Percentiles rank a stretch among this genome's conserved stretches.
phyloP scores from a whole-genome alignment of 2,329 filamentous ascomycete species.

The Bipolaris victoriae region DNA sequence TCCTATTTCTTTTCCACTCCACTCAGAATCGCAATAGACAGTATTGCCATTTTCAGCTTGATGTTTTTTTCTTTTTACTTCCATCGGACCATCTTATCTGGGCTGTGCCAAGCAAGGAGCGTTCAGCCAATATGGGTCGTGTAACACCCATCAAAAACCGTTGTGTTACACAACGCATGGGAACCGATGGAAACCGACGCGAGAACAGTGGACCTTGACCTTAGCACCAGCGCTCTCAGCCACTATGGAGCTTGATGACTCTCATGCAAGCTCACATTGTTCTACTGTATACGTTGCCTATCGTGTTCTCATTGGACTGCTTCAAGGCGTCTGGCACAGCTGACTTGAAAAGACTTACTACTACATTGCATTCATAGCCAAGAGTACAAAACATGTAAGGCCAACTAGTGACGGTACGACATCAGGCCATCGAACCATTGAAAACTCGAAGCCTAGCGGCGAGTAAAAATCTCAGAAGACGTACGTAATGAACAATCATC shows the following conservation, averaged over 20 bases:
- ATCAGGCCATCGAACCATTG: conserved; percentile 3
- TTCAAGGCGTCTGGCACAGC: neutral
- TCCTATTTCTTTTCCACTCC: neutral
- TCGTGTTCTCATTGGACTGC: neutral
- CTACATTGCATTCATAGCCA: neutral
- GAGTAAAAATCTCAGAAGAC: neutral
- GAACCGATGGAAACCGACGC: neutral
- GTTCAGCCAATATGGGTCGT: neutral
- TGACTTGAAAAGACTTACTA: neutral
- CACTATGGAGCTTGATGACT: neutral
- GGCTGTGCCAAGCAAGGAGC: neutral
- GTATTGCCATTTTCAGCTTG: neutral
- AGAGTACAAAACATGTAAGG: neutral
- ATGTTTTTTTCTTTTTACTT: neutral
- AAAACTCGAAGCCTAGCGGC: neutral
- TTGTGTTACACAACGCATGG: neutral
- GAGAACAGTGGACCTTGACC: neutral
- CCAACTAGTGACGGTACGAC: neutral
- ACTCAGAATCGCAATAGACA: neutral
- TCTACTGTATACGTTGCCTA: neutral
- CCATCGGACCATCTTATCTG: neutral
- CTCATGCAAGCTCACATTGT: neutral
- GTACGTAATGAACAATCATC: neutral
- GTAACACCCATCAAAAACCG: neutral
- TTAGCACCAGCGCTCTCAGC: conserved; percentile 6